Evolutionary conservation across 495 filamentous ascomycete genomes (phyloP).

Genomic region (Wilcoxina mikolae): DNA sequence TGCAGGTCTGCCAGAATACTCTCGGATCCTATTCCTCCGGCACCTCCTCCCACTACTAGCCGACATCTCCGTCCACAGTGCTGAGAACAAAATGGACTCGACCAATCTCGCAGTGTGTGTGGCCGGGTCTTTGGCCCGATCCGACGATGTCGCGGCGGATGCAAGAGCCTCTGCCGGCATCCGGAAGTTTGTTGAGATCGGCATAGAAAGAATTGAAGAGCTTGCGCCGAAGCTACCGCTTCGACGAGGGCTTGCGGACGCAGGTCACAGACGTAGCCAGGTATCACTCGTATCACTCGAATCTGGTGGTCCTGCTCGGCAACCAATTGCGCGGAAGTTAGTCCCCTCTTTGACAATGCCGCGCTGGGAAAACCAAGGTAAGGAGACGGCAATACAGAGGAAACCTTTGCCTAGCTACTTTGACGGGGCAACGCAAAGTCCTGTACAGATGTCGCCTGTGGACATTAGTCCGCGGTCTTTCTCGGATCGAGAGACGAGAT

Average conservation of each 20-base stretch:
- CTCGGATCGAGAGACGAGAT: too few species aligned
- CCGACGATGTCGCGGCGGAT: slow-evolving; percentile 35
- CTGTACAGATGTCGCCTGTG: too few species aligned
- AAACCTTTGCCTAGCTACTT: background rate
- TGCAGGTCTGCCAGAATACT: slow-evolving; percentile 31
- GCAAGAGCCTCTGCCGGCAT: slow-evolving; percentile 35
- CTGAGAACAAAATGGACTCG: slow-evolving; percentile 40
- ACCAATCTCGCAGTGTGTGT: slow-evolving; percentile 40
- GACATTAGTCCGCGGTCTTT: too few species aligned
- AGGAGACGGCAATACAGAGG: background rate
- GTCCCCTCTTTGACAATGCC: background rate
- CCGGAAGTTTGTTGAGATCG: slow-evolving; percentile 32
- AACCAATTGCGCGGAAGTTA: background rate
- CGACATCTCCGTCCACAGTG: slow-evolving; percentile 31
- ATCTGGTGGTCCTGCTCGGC: background rate
- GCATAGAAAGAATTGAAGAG: slow-evolving; percentile 29
- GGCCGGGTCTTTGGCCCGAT: slow-evolving; percentile 30
- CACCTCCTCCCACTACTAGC: slow-evolving; percentile 41
- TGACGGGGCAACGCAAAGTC: background rate
- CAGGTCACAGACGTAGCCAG: background rate
- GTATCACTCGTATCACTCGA: too few species aligned
- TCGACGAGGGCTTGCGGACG: background rate
- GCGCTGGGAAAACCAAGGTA: background rate
- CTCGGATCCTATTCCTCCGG: slow-evolving; percentile 34
- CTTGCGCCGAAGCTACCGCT: slow-evolving; percentile 17